Percentiles rank a stretch among this genome's conserved stretches.
Conservation (phyloP, 2,329 filamentous ascomycete species). For the Gliomastix tumulicola region DNA sequence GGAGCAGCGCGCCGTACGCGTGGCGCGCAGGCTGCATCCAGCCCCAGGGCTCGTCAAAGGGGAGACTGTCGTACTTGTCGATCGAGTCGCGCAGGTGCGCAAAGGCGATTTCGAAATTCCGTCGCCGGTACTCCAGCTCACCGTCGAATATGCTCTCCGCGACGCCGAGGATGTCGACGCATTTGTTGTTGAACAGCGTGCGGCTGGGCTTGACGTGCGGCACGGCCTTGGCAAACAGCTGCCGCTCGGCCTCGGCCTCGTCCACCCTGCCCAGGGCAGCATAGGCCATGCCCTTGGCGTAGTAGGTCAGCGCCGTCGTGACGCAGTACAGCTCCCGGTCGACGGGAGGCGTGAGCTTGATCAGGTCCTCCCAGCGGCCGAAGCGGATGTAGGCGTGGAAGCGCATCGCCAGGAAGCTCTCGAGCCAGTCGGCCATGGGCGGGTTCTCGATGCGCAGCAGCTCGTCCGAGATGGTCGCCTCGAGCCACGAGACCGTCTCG, state of each 20-base stretch:
- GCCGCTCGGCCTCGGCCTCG: constrained; percentile 45
- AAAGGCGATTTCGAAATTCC: constrained; percentile 53
- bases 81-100: constrained; percentile 50
- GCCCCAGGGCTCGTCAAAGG: constrained; percentile 70
- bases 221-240: constrained; percentile 42
- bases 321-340: constrained; percentile 59
- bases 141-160: constrained; percentile 64
- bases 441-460: constrained; percentile 58
- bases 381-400: constrained; percentile 68
- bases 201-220: constrained; percentile 48
- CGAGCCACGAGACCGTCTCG: constrained; percentile 51
- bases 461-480: constrained; percentile 54
- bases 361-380: constrained; percentile 62
- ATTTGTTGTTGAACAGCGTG: constrained; percentile 37
- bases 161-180: constrained; percentile 52
- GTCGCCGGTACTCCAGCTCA: constrained; percentile 63
- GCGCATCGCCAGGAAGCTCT: constrained; percentile 61
- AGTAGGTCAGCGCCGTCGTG: constrained; percentile 61
- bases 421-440: constrained; percentile 75
- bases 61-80: constrained; percentile 52
- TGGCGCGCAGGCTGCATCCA: constrained; percentile 74
- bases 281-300: constrained; percentile 60
- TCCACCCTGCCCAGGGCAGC: constrained; percentile 49
- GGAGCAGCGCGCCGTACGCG: constrained; percentile 60
- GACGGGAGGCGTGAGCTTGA: constrained; percentile 45